These are phyloP conservation scores for Saussurea involucrata DNA, from an alignment of 129 eudicot genomes.

Conservation along the genomic window DNA sequence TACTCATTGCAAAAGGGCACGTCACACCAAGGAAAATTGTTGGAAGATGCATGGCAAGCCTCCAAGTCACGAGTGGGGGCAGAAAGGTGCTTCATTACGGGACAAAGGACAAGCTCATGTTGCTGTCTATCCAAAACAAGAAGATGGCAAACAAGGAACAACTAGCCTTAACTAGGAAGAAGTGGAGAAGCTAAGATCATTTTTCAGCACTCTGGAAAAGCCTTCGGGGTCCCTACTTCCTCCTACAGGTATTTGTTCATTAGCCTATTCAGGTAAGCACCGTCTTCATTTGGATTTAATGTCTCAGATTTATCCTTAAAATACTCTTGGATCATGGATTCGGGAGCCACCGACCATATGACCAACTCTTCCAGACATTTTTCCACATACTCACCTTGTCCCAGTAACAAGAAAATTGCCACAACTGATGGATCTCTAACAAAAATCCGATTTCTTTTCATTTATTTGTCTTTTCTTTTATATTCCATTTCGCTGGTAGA, in stretches of 20 bases:
- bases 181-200: background rate
- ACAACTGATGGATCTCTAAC: background rate
- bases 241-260: no score
- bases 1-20: background rate
- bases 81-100: background rate
- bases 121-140: background rate
- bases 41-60: background rate
- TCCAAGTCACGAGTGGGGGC: slow-evolving; percentile 1
- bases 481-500: background rate
- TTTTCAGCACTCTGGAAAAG: background rate
- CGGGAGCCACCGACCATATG: background rate
- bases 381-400: background rate
- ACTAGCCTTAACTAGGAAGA: background rate
- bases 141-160: background rate
- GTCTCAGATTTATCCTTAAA: background rate
- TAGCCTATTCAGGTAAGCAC: background rate
- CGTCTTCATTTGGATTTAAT: background rate
- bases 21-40: background rate
- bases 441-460: no score
- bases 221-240: no score
- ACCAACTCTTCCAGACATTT: background rate
- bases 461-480: no score
- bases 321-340: background rate
- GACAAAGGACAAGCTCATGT: background rate
- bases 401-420: background rate